Evolutionary conservation across 208 protist species (phyloP), one percentile per base, ranked within the genome.

Genomic region (Wallacemonas sp.): DNA sequence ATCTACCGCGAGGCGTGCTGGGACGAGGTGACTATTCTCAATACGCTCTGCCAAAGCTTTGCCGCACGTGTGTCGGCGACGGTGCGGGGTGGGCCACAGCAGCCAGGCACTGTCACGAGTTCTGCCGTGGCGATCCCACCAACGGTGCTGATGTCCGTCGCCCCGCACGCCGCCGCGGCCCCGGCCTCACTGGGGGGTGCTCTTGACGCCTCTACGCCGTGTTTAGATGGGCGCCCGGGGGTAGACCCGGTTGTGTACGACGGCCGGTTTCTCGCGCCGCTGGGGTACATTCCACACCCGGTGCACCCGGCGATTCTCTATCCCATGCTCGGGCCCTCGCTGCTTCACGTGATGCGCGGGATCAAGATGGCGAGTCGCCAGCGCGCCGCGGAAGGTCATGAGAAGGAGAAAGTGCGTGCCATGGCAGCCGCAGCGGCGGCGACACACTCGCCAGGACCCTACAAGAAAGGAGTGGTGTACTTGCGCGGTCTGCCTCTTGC

Each of bases 231-330:
- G n/a, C n/a, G n/a, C n/a, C n/a, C n/a, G n/a, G n/a, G 36, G 6
- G 21, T 51, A 17, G 44, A 49, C 44, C 44, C 44, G 0, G 44
- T 49, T 6, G 22, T 49, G 17, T 22, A 49, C 63, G 61, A 79
- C 21, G 87, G 83, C 44, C 76, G 84, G 28, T 94, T 90, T 47
- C 59, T 89, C 38, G 71, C 78, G 2, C 73, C 77, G 11, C 53
- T 89, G 49, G 76, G 74, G 34, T 84, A 87, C 77, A 72, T 94
- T 39, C 76, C 75, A 9, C 88, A 94, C 62, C 78, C 78, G 28
- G 47, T 82, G 19, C 88, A 94, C 68, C 80, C 84, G 19, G 88
- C 84, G 21, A 82, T 94, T 55, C 74, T 91, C 2, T 80, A 86
- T 31, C 88, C 88, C 14, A 71, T 86, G 26, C 77, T 94, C 67